phyloP scores from a whole-genome alignment of 495 filamentous ascomycete species.

The Wilcoxina mikolae region DNA sequence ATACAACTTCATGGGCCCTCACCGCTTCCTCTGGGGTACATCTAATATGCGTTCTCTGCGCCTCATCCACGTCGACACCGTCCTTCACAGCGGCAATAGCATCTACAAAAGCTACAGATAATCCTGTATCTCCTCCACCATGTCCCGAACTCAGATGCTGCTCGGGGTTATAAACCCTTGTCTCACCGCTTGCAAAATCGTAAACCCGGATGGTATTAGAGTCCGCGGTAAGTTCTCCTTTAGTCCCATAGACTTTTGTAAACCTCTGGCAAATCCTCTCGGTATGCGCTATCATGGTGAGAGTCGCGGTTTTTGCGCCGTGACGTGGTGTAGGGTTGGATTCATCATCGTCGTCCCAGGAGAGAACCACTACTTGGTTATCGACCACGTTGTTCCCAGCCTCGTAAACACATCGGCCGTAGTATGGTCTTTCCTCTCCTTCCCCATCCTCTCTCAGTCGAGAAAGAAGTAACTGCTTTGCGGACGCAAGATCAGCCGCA shows the following conservation, averaged over 20 bases:
- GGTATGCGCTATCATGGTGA: conserved; percentile 90
- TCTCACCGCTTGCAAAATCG: conserved; percentile 45
- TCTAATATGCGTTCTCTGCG: conserved; percentile 61
- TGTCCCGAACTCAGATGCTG: conserved; percentile 40
- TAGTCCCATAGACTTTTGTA: conserved; percentile 67
- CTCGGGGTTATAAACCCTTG: conserved; percentile 39
- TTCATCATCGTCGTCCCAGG: conserved; percentile 46
- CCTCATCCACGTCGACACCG: conserved; percentile 39
- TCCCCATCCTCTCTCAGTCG: conserved; percentile 58
- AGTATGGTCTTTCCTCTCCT: conserved; percentile 36
- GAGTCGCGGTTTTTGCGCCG: conserved; percentile 66
- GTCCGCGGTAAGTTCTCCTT: conserved; percentile 74
- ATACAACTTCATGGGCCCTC: conserved; percentile 81
- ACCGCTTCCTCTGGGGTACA: conserved; percentile 74
- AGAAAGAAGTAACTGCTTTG: conserved; percentile 35
- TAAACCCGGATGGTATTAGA: conserved; percentile 48
- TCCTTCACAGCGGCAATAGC: conserved; percentile 72
- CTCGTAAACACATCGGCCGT: conserved; percentile 88
- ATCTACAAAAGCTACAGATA: conserved; percentile 61
- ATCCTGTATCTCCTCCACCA: conserved; percentile 76
- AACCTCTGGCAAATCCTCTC: conserved; percentile 72
- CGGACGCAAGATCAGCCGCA: conserved; percentile 29
- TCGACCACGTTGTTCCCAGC: conserved; percentile 83
- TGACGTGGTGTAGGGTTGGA: conserved; percentile 28
- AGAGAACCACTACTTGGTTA: conserved; percentile 73